Base-by-base conservation (phyloP, 176 grass and related monocot genomes). In the Thalia dealbata region DNA sequence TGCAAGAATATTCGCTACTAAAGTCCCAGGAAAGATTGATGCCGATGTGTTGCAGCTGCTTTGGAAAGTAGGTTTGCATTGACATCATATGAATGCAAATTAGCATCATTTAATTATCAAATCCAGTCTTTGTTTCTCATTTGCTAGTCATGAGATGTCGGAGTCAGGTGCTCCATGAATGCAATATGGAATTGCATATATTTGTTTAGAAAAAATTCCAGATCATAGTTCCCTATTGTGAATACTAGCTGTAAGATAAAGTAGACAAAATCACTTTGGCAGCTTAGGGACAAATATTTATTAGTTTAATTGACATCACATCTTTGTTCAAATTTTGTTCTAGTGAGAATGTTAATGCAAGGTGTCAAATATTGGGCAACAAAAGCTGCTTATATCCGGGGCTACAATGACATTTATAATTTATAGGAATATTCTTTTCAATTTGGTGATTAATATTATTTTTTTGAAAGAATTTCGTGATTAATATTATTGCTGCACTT, bases 1-100 rank as follows among this genome's bases (percentile, higher is more conserved):
- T 81, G 95, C 95, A 58, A 88, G 95, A 91, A 91, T 99, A 82
- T 99, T 99, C 84, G 95, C 95, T 48, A 99, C 95, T 24, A 99
- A 99, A 83, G 95, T 90, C 84, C 95, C 95, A 85, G 95, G 95
- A 71, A 99, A 99, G 74, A 99, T 93, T 70, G 90, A 99, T 85
- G 95, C 95, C 80, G 95, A 99, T 74, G 95, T 99, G 78, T 74
- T 99, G 75, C 95, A 99, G 81, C 78, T 99, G 65, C 78, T 99
- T 60, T 99, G 95, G 95, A 99, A 99, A 87, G 95, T 99, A 91
- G 24, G 79, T 50, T 81, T 73, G 81, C 77, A 58, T 79, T 64
- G 18, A 8, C 19, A 30, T 11, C 1, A 46, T 43, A 43, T 61
- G 9, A 15, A 68, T n/a, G 32, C 27, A 25, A 38, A 38, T 64